A percentile compares a stretch with the other conserved stretches of the same genome.
These are phyloP conservation scores for Diplotaxis tenuifolia DNA, from an alignment of 345 rosid species.

Conservation along the genomic window DNA sequence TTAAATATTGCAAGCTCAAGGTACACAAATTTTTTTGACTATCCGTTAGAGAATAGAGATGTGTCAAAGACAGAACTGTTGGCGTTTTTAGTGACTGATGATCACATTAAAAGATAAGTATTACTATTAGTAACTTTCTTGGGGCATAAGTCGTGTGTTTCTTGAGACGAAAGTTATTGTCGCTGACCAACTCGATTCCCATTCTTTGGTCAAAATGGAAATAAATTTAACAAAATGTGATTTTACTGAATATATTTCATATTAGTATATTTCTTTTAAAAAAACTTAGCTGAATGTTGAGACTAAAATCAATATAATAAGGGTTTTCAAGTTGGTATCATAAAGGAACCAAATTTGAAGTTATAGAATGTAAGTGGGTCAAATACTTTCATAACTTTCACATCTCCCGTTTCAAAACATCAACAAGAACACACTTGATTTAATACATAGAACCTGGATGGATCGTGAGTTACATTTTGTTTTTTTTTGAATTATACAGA, in stretches of 20 bases:
- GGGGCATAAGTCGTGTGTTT: no score
- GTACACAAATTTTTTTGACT: background rate
- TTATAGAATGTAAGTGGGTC: background rate
- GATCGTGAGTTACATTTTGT: background rate
- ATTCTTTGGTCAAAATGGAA: no score
- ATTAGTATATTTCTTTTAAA: background rate
- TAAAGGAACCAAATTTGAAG: background rate
- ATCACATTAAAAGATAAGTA: background rate
- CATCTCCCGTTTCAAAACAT: background rate
- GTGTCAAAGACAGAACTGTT: background rate
- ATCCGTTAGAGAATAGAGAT: no score
- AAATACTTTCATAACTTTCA: background rate
- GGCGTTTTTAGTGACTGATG: background rate
- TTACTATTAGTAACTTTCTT: no score
- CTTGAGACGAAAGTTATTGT: background rate
- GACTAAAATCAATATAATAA: background rate
- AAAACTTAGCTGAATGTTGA: no score
- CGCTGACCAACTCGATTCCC: background rate
- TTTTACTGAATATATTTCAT: background rate
- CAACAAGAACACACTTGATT: background rate
- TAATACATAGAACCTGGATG: background rate
- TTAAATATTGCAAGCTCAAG: background rate
- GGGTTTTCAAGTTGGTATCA: no score
- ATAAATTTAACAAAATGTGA: background rate
- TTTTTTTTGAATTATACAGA: no score